Evolutionary conservation across 1,139 yeast species (phyloP), one percentile per base, ranked within the genome.

Genomic region (Candida anutae): DNA sequence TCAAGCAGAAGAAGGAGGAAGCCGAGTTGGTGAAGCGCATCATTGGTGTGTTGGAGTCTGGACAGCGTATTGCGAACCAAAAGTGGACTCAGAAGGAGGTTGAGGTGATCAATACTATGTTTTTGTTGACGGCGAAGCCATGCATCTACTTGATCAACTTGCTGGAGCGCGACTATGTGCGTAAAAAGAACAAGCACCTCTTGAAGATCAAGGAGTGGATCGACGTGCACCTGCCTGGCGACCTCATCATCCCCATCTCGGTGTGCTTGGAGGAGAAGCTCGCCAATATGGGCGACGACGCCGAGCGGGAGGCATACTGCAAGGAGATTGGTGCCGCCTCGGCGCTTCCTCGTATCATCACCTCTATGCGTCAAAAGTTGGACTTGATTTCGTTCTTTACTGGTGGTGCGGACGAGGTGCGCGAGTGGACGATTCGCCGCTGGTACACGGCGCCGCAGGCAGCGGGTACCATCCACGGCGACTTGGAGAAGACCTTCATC

Each of bases 151-250:
- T 90, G 56, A 83, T 93, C 53, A 90, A 90, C 69, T 71, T 90
- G 57, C 80, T 94, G 25, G 98, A 93, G 70, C 81, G 69, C 48
- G 98, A 93, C 59, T 90, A 80, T 63, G 71, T 87, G 49, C 83
- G 98, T 70, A 90, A 88, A 77, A 90, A 90, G 83, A 90, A 93
- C 74, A 90, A 90, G 79, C 82, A 85, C 59, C 70, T 90, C 58
- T 62, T 81, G 38, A 77, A 71, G 55, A 88, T 90, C 59, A 90
- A 90, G 69, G 88, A 88, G 69, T 90, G 99, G 99, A 83, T 93
- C 50, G 97, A 93, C 62, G 65, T 68, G 46, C 69, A 75, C 69
- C 88, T 96, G 30, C 93, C 96, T 40, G 97, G 97, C 49, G 99
- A 90, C 60, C 57, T 80, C 40, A 83, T 90, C 51, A 85, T 90